Evolutionary conservation across 1,139 yeast genomes (phyloP), one percentile per base, ranked within the genome.

Genomic region (Schwanniomyces etchellsii): DNA sequence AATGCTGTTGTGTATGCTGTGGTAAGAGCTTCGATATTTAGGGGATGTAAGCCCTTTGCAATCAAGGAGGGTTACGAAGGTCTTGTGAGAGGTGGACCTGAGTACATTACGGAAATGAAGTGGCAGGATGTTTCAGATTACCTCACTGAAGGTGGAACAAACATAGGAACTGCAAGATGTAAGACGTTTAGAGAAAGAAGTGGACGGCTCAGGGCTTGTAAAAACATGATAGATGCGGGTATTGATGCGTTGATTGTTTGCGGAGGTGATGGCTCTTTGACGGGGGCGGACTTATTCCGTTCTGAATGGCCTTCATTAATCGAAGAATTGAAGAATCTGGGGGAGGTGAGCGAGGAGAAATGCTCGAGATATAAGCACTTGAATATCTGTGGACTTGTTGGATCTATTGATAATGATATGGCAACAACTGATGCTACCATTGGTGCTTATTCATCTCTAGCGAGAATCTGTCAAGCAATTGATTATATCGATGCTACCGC

Each of bases 401-500:
- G 93, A 5, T 81, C 89, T 10, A 82, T 82, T 45, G 93, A 82
- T 52, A 82, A 82, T 51, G 93, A 82, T 55, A 82, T 82, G 93
- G 73, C 86, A 17, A 72, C 80, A 31, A 82, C 93, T 6, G 93
- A 82, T 50, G 76, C 88, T 23, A 82, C 93, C 26, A 81, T 82
- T 46, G 93, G 93, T 43, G 85, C 89, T 5, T 81, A 73, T 53
- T 79, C 88, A 18, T 79, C 91, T 0, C 64, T 82, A 42, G 91
- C 79, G 41, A 64, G 93, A 51, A 82, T 82, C 40, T 75, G 84
- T 50, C 78, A 78, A 51, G 80, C 82, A 59, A 79, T 82, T 36
- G 93, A 82, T 56, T 81, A 78, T 51, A 82, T 82, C 38, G 91
- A 81, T 52, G 91, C 89, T 27, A 82, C 93, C 23, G 93, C 93